Evolutionary conservation across 1,284 basidiomycete genomes (phyloP), one percentile per base, ranked within the genome.

Genomic region (Rhodotorula sp.): DNA sequence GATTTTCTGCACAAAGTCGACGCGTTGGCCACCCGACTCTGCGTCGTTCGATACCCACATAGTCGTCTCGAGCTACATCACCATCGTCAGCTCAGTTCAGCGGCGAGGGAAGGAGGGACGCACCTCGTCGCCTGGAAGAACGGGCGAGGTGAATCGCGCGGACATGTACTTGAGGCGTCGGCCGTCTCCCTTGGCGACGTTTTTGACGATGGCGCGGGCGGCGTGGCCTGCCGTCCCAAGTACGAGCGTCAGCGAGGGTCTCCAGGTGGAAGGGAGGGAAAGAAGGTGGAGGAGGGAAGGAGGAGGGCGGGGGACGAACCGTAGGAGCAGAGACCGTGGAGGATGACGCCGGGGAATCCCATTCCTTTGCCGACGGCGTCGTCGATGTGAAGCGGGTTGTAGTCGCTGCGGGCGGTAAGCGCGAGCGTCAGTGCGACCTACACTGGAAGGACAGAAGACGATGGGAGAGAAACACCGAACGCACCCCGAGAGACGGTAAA

Each of bases 341-440:
- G 83, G 76, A 92, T 91, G 50, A 88, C 86, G 58, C 88, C 90
- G 16, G 89, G 88, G 76, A 92, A 92, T 20, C 89, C 89, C 22
- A 87, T 83, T 9, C 83, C 83, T 37, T 64, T 63, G 31, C 63
- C 70, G 53, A 69, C 65, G 7, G 51, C 11, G 77, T 83, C 57
- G 62, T 89, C 88, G 70, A 92, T 89, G 80, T 92, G 91, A 18
- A 92, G 83, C 26, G 88, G 88, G 79, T 92, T 92, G 80, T 91
- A 92, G 80, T 92, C 90, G 2, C 90, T 56, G 44, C 31, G 20
- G 13, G 34, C 22, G 13, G 11, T 13, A 8, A 22, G 31, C 40
- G 9, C 3, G n/a, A 44, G 46, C 0, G 28, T 24, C 11, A 59
- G 26, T 22, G 20, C 24, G 9, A 30, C n/a, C n/a, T n/a, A n/a